Evolutionary conservation across 495 filamentous ascomycete species (phyloP).

Genomic region (Echria macrotheca): DNA sequence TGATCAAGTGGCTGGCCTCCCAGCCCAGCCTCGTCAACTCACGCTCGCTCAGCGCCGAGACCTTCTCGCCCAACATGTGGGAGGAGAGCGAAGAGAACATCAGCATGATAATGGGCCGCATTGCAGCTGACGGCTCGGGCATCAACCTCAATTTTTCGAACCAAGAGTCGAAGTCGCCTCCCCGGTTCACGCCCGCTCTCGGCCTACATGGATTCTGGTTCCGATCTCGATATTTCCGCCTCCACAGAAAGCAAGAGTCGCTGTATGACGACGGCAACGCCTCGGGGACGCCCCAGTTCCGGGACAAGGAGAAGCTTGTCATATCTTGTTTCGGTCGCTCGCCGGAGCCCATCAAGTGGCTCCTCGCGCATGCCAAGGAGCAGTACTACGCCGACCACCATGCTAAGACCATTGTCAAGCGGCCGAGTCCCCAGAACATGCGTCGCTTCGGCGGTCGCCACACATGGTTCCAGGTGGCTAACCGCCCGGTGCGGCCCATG

Average conservation of each 20-base stretch:
- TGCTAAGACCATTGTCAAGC: constrained; percentile 45
- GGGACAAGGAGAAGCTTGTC: constrained; percentile 36
- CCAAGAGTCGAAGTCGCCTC: constrained; percentile 32
- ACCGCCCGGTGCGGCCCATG: constrained; percentile 69
- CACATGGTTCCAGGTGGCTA: constrained; percentile 61
- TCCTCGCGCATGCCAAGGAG: constrained; percentile 52
- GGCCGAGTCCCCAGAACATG: constrained; percentile 33
- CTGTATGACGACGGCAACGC: constrained; percentile 22
- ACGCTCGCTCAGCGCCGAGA: constrained; percentile 54
- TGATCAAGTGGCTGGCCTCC: constrained; percentile 56
- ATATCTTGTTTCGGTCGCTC: constrained; percentile 41
- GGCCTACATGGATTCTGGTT: constrained; percentile 40
- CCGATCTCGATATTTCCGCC: constrained; percentile 31
- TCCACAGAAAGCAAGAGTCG: constrained; percentile 35
- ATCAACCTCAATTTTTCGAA: constrained; percentile 41
- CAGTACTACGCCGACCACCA: constrained; percentile 42
- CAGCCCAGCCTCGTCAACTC: constrained; percentile 49
- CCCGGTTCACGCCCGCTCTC: constrained; percentile 37
- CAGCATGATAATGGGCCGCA: constrained; percentile 22
- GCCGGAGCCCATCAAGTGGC: constrained; percentile 55
- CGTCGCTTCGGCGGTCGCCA: constrained; percentile 33
- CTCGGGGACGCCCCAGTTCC: constrained; percentile 24
- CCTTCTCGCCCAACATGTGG: constrained; percentile 45
- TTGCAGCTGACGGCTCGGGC: constrained; percentile 29
- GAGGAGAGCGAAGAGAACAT: constrained; percentile 47